Percentiles rank a stretch among this genome's conserved stretches.
Evolutionary conservation across 2,329 filamentous ascomycete species (phyloP).

Genomic region (Colletotrichum musicola): DNA sequence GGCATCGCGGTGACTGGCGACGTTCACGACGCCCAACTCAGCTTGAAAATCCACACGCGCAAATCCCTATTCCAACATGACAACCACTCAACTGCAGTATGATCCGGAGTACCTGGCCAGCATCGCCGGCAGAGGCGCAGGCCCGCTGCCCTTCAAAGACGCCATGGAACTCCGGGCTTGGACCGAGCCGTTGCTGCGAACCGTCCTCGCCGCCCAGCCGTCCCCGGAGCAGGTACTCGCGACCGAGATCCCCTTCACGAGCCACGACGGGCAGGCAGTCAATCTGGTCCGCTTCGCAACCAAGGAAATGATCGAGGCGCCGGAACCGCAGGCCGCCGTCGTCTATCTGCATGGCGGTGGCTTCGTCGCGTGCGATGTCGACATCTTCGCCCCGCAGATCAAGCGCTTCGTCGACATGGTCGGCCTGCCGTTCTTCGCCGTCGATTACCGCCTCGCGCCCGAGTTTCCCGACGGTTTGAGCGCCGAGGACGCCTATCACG

Average conservation of each 20-base stretch:
- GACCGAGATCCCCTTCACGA: constrained; percentile 15
- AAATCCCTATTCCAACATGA: not conserved
- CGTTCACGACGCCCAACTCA: not conserved
- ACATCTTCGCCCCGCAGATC: constrained; percentile 44
- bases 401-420: constrained; percentile 44
- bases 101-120: constrained; percentile 30
- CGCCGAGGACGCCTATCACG: constrained; percentile 52
- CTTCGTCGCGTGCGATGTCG: constrained; percentile 49
- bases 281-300: constrained; percentile 23
- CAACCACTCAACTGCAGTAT: constrained; percentile 23
- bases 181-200: constrained; percentile 9
- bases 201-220: constrained; percentile 15
- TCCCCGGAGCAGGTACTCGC: constrained; percentile 23
- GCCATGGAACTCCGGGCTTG: constrained; percentile 21
- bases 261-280: constrained; percentile 25
- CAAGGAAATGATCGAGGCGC: constrained; percentile 10
- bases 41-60: not conserved
- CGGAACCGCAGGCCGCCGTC: constrained; percentile 45
- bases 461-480: constrained; percentile 53
- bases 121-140: constrained; percentile 7
- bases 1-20: not conserved
- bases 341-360: constrained; percentile 58
- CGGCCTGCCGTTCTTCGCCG: constrained; percentile 50
- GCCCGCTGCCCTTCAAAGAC: constrained; percentile 15
- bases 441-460: constrained; percentile 59